These are phyloP conservation scores for Boletus pseudo-olivaceus DNA, from an alignment of 768 basidiomycete species.

Conservation along the genomic window DNA sequence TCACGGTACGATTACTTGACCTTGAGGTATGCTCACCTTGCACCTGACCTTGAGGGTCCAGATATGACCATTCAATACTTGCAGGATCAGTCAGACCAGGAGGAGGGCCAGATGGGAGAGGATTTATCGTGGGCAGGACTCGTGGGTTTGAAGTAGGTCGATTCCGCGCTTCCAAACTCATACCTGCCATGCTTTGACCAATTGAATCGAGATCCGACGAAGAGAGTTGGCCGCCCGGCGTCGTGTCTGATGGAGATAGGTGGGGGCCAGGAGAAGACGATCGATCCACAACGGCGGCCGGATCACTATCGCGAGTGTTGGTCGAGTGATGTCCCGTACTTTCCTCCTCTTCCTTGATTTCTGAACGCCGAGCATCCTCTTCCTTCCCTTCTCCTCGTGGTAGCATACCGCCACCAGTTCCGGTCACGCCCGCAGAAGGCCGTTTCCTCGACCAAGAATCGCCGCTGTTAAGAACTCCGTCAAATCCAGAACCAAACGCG, in stretches of 20 bases:
- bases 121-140: constrained; percentile 6
- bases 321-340: constrained; percentile 2
- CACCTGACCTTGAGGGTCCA: constrained; percentile 86
- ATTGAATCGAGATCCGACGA: constrained; percentile 9
- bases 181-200: constrained; percentile 7
- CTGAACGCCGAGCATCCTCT: constrained; percentile 39
- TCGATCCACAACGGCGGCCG: constrained; percentile 6
- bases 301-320: constrained; percentile 7
- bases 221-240: constrained; percentile 7
- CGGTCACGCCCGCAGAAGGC: constrained; percentile 53
- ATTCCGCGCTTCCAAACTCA: constrained; percentile 17
- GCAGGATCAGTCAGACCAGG: constrained; percentile 52
- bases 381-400: constrained; percentile 41
- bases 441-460: constrained; percentile 73
- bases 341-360: constrained; percentile 64
- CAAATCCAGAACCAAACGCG: constrained; percentile 58
- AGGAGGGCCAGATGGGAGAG: constrained; percentile 35
- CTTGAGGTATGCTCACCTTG: constrained; percentile 58
- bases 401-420: constrained; percentile 33
- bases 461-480: constrained; percentile 64
- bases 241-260: constrained; percentile 4
- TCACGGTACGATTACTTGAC: background rate
- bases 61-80: constrained; percentile 83
- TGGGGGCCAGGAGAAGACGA: constrained; percentile 10
- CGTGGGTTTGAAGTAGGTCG: constrained; percentile 4